phyloP scores from a whole-genome alignment of 1,284 basidiomycete species.

The Sporisorium exsertum region DNA sequence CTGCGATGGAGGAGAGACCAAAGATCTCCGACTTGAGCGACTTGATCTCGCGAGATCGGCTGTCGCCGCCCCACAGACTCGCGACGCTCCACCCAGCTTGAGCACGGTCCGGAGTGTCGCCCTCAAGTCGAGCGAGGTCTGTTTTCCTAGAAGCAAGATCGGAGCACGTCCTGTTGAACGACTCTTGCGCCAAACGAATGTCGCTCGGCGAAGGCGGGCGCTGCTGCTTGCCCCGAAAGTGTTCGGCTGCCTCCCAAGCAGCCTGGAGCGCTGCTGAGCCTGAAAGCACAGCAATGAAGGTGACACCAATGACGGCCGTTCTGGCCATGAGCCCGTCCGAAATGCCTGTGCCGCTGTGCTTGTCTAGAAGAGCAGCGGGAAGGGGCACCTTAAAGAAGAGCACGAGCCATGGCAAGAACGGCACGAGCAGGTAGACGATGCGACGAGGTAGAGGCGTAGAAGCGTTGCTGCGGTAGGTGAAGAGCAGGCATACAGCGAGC shows the following conservation, averaged over 20 bases:
- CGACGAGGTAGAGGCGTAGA: constrained; percentile 33
- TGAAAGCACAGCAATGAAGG: constrained; percentile 70
- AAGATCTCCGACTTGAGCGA: constrained; percentile 69
- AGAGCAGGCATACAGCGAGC: constrained; percentile 53
- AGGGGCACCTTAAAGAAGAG: constrained; percentile 65
- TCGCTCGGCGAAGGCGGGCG: constrained; percentile 37
- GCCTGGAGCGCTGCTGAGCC: constrained; percentile 70
- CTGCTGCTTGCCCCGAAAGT: constrained; percentile 34
- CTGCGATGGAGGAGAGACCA: constrained; percentile 69
- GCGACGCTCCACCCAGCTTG: constrained; percentile 28
- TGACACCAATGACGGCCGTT: constrained; percentile 70
- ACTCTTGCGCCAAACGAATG: constrained; percentile 33
- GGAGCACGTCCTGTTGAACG: constrained; percentile 49
- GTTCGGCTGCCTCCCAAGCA: constrained; percentile 70
- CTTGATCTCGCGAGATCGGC: constrained; percentile 57
- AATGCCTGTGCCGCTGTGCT: constrained; percentile 23
- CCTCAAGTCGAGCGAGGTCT: constrained; percentile 47
- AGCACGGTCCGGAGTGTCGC: constrained; percentile 11
- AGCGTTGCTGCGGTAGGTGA: constrained; percentile 55
- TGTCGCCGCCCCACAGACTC: constrained; percentile 36
- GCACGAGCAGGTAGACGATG: constrained; percentile 35
- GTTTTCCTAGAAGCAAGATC: constrained; percentile 51
- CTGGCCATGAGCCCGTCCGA: constrained; percentile 58
- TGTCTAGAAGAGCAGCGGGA: constrained; percentile 44
- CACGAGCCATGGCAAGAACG: constrained; percentile 59